These are phyloP conservation scores for Jatropha curcas DNA, from an alignment of 345 rosid genomes.

Conservation along the genomic window DNA sequence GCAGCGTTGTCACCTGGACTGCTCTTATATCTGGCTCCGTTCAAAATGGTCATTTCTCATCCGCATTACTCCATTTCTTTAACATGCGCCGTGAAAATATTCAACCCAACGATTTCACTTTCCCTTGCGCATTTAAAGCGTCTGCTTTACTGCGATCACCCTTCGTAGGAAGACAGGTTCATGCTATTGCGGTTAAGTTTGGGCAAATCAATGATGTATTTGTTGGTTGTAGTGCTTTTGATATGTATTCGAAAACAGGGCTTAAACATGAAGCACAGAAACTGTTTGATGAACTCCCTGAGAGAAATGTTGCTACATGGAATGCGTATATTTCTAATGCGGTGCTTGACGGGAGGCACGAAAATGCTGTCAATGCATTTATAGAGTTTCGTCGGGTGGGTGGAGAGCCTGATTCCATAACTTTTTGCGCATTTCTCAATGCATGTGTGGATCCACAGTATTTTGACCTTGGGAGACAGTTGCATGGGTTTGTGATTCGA, in stretches of 20 bases:
- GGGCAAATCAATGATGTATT: conserved; percentile 55
- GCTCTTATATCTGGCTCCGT: conserved; percentile 70
- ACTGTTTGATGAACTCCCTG: conserved; percentile 84
- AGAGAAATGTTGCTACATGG: conserved; percentile 60
- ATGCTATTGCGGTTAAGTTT: conserved; percentile 57
- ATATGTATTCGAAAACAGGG: conserved; percentile 66
- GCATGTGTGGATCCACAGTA: conserved; percentile 56
- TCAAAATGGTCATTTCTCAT: conserved; percentile 57
- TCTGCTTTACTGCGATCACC: conserved; percentile 49
- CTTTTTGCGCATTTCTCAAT: conserved; percentile 64
- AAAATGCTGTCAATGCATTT: conserved; percentile 51
- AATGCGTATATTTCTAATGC: conserved; percentile 74
- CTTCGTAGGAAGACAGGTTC: conserved; percentile 54
- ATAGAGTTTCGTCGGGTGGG: conserved; percentile 51
- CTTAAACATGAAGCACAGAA: conserved; percentile 52
- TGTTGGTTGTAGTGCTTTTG: conserved; percentile 79
- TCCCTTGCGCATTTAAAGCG: conserved; percentile 83
- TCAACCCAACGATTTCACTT: conserved; percentile 71
- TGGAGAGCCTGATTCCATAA: conserved; percentile 66
- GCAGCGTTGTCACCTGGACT: conserved; percentile 84
- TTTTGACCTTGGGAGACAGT: conserved; percentile 56
- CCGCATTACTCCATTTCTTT: conserved; percentile 50
- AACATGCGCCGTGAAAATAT: conserved; percentile 58
- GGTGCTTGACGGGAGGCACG: conserved; percentile 51
- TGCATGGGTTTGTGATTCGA: conserved; percentile 63